Evolutionary conservation across 176 grass and related monocot genomes (phyloP).

Genomic region (Musa acuminata): DNA sequence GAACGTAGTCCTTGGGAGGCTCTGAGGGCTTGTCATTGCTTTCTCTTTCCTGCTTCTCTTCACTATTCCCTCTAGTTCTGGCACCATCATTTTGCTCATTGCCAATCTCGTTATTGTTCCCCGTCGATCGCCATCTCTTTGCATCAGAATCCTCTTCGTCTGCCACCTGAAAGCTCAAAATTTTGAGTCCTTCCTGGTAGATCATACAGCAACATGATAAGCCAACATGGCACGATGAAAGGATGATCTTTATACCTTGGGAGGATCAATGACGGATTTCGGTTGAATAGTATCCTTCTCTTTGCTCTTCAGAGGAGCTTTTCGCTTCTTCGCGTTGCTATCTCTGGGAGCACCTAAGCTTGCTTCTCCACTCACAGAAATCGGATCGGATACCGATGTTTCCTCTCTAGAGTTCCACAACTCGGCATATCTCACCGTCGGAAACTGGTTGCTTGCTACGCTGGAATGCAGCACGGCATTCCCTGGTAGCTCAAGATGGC

Average conservation of each 20-base stretch:
- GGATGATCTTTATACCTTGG: slow-evolving; percentile 20
- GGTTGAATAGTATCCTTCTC: slow-evolving; percentile 41
- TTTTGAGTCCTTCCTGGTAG: not conserved
- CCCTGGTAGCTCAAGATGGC: too few relatives aligned
- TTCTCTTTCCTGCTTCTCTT: slow-evolving; percentile 57
- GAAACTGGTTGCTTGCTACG: too few relatives aligned
- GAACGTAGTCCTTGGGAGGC: slow-evolving; percentile 79
- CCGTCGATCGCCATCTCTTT: not conserved
- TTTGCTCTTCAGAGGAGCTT: slow-evolving; percentile 53
- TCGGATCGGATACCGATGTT: too few relatives aligned
- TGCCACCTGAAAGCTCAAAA: slow-evolving; percentile 24
- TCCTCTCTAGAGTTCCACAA: too few relatives aligned
- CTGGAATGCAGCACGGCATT: too few relatives aligned
- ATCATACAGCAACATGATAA: too few relatives aligned
- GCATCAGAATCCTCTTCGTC: not conserved
- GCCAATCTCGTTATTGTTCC: not conserved
- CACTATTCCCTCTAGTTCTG: slow-evolving; percentile 34
- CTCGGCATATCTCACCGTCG: too few relatives aligned
- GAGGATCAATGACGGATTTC: slow-evolving; percentile 3
- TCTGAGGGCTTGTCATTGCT: slow-evolving; percentile 36
- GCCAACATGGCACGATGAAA: not conserved
- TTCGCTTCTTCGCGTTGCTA: slow-evolving; percentile 68
- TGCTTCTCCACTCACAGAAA: not conserved
- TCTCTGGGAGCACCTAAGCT: not conserved
- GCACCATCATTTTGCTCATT: slow-evolving; percentile 36